phyloP scores from a whole-genome alignment of 2,329 filamentous ascomycete genomes.

The Sporothrix brasiliensis region DNA sequence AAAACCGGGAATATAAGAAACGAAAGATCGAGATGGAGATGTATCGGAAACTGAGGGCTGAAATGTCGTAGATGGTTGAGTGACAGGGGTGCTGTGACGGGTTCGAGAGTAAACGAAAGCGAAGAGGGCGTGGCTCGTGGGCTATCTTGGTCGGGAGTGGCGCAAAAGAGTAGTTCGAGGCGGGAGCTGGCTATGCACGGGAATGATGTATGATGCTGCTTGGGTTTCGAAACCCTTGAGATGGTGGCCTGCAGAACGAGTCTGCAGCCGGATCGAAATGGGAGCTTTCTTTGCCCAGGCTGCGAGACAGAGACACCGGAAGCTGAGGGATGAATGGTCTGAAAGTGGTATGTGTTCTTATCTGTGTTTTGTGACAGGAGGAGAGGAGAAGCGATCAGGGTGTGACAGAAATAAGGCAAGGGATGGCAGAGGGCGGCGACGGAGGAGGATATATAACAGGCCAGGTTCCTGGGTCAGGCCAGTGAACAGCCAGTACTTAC shows the following conservation, averaged over 20 bases:
- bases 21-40: constrained; percentile 19
- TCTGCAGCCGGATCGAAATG: constrained; percentile 27
- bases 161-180: constrained; percentile 12
- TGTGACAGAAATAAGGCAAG: constrained; percentile 19
- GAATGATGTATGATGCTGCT: not conserved
- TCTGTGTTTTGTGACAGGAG: constrained; percentile 22
- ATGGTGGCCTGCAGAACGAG: constrained; percentile 28
- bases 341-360: constrained; percentile 19
- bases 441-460: constrained; percentile 13
- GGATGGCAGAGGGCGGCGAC: constrained; percentile 9
- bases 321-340: constrained; percentile 9
- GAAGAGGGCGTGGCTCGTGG: constrained; percentile 4
- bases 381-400: not conserved
- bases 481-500: constrained; percentile 16
- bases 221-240: not conserved
- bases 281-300: not conserved
- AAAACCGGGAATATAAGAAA: not conserved
- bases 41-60: not conserved
- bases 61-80: constrained; percentile 2
- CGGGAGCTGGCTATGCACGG: not conserved
- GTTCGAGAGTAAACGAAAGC: constrained; percentile 20
- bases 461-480: not conserved
- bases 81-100: not conserved
- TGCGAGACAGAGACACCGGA: constrained; percentile 2
- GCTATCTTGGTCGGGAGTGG: not conserved